Evolutionary conservation across 768 basidiomycete species (phyloP), one percentile per base, ranked within the genome.

Genomic region (Auriscalpium vulgare): DNA sequence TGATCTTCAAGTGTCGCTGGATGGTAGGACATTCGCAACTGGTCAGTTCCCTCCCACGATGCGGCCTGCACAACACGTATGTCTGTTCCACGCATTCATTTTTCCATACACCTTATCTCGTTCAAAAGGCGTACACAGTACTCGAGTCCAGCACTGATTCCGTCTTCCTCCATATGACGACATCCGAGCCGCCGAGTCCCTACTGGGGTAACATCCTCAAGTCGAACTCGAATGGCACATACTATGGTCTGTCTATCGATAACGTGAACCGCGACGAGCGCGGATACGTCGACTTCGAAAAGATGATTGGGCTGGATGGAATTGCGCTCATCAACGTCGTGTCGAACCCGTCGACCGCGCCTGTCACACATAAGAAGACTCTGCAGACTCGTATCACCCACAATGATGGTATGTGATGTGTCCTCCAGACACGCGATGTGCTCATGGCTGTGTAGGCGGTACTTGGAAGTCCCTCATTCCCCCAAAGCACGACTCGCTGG

Each of bases 191-290:
- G 14, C 78, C 81, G 0, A 77, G 74, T 19, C 89, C 86, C 2
- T 88, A 76, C 66, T 98, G 89, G 86, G 97, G 97, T 37, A 88
- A 82, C 65, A 86, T 98, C 62, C 80, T 93, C 58, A 95, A 95
- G 70, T 97, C 95, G 34, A 98, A 99, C 70, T 97, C 89, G 35
- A 99, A 99, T 64, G 97, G 97, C 38, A 99, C 97, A 0, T 97
- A 97, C 75, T 99, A 93, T 67, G 86, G 89, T 19, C 68, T 94
- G 10, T 91, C 94, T 1, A 65, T 90, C 40, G 87, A 91, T 62
- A 79, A 93, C 63, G 97, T 90, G 54, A 98, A 98, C 69, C 81
- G 97, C n/a, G 87, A 99, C 67, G 73, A 81, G 0, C 67, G 73
- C 0, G 97, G 97, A 5, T 98, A 80, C 65, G 95, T 93, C 36